phyloP scores from a whole-genome alignment of 164 flowering plant species.

The Magnolia sinica region DNA sequence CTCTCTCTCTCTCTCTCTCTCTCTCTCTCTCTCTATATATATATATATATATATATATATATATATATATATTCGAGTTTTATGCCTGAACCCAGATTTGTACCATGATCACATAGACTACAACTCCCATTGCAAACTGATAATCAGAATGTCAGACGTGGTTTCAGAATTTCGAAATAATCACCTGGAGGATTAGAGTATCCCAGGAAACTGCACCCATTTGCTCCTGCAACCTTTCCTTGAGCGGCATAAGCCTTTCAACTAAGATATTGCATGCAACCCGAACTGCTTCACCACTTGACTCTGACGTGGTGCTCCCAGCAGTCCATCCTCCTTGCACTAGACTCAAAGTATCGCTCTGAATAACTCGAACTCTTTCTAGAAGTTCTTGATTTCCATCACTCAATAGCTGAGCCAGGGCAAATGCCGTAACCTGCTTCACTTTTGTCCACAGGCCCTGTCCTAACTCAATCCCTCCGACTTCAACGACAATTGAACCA shows the following conservation, averaged over 20 bases:
- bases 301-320: conserved; percentile 93
- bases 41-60: no score
- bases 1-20: no score
- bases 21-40: no score
- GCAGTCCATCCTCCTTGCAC: conserved; percentile 84
- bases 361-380: conserved; percentile 70
- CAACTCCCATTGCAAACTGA: no score
- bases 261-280: conserved; percentile 66
- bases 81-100: no score
- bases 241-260: conserved; percentile 58
- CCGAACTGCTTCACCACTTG: conserved; percentile 85
- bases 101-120: no score
- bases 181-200: conserved; percentile 56
- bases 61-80: no score
- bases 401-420: conserved; percentile 48
- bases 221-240: conserved; percentile 46
- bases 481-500: conserved; percentile 88
- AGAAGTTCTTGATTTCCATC: conserved; percentile 46
- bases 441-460: conserved; percentile 98
- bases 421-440: conserved; percentile 81
- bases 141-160: no score
- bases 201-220: conserved; percentile 63
- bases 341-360: conserved; percentile 77
- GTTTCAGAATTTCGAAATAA: background rate
- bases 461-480: conserved; percentile 89